A percentile compares a stretch with the other conserved stretches of the same genome.
Conservation (phyloP, 805 yeast species). For the Saccharomycopsis sp. region DNA sequence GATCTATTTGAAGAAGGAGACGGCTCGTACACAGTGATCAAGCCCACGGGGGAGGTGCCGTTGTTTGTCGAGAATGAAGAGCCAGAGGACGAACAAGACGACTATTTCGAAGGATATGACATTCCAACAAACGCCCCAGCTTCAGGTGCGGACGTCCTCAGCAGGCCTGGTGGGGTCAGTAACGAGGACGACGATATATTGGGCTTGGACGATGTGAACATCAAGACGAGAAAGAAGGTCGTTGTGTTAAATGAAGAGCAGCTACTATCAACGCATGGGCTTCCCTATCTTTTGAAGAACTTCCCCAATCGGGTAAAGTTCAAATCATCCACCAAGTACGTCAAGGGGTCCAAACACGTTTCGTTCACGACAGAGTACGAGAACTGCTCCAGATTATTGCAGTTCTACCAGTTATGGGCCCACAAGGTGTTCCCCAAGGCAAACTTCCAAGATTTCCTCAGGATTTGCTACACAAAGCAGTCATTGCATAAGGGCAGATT, state of each 20-base stretch:
- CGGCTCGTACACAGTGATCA: neutral
- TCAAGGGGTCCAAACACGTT: slow-evolving; percentile 14
- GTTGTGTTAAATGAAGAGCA: slow-evolving; percentile 45
- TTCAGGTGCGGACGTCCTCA: neutral
- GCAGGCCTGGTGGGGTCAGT: neutral
- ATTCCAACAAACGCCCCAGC: neutral
- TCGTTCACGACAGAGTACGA: slow-evolving; percentile 36
- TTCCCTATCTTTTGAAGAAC: slow-evolving; percentile 40
- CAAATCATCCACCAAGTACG: slow-evolving; percentile 11
- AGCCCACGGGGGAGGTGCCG: neutral
- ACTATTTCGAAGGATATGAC: neutral
- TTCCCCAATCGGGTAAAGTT: slow-evolving; percentile 23
- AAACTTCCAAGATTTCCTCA: slow-evolving; percentile 59
- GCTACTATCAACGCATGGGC: slow-evolving; percentile 45
- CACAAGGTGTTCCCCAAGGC: slow-evolving; percentile 74
- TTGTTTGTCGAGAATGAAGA: neutral
- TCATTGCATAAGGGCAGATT: slow-evolving; percentile 22
- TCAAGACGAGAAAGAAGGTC: slow-evolving; percentile 18
- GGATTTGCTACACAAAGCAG: slow-evolving; percentile 40
- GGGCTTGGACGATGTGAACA: slow-evolving; percentile 13
- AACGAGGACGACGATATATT: slow-evolving; percentile 14
- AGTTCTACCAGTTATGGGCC: slow-evolving; percentile 65
- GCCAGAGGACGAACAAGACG: neutral
- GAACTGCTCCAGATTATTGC: slow-evolving; percentile 41
- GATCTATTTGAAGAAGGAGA: neutral